Percentiles rank a stretch among this genome's conserved stretches.
Conservation (phyloP, 2,329 filamentous ascomycete species). For the Alternaria postmessia region DNA sequence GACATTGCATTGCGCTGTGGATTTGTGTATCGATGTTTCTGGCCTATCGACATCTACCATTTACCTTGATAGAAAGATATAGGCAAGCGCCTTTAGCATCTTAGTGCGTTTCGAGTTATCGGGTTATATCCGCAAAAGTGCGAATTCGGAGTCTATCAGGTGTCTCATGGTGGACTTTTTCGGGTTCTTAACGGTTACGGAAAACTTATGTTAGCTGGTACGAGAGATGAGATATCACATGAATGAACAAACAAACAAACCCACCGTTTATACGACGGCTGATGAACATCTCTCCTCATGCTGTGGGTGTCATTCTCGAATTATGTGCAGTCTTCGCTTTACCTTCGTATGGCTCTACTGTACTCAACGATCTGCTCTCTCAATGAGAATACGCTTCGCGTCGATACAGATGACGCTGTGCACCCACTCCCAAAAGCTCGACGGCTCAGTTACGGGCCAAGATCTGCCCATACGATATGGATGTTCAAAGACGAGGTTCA, state of each 20-base stretch:
- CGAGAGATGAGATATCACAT: conserved; percentile 26
- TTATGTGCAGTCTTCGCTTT: not conserved
- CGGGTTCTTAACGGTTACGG: conserved; percentile 30
- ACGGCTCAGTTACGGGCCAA: no score
- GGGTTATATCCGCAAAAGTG: conserved; percentile 41
- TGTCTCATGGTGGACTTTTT: conserved; percentile 40
- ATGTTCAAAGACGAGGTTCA: no score
- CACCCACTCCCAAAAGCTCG: no score
- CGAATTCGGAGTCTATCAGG: conserved; percentile 40
- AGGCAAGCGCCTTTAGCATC: conserved; percentile 35
- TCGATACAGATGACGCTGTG: no score
- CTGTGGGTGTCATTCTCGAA: not conserved
- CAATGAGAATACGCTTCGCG: no score
- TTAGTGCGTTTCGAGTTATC: conserved; percentile 40
- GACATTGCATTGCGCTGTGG: conserved; percentile 35
- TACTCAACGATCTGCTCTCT: not conserved
- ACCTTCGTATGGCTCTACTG: no score
- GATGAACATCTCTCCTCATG: not conserved
- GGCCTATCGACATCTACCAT: conserved; percentile 41
- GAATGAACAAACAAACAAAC: conserved; percentile 15
- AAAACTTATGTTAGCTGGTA: conserved; percentile 34
- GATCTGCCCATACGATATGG: no score
- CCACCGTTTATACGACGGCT: conserved; percentile 7
- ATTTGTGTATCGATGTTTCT: conserved; percentile 30
- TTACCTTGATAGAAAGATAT: conserved; percentile 42